Base-by-base conservation (phyloP, 73 alveolate genomes). In the Blepharisma stoltei region DNA sequence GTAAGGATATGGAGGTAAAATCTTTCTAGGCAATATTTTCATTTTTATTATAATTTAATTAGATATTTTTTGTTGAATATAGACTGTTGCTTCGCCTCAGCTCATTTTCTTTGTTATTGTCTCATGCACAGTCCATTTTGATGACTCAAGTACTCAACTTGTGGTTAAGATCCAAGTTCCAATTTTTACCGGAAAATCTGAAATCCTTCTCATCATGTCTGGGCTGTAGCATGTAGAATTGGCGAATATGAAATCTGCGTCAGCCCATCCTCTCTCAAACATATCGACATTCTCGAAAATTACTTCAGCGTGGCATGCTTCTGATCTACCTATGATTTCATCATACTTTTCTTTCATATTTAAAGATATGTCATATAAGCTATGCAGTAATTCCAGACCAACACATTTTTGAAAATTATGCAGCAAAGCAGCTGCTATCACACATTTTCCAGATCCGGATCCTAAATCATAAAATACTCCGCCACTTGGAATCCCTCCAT, bases 21-120 rank as follows among this genome's bases (percentile, higher is more conserved):
- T 32, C 3, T 1, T 32, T 32, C 3, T 0, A 32, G 41, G 41
- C 41, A 32, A 0, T 32, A 1, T 32, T 32, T 32, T 32, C 41
- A 32, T 32, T 32, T 32, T 32, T 32, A 32, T 32, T 32, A 1
- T 32, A 32, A 32, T 32, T 32, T 32, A 32, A 32, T 32, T 32
- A 32, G 41, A 52, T 0, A 52, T 86, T 80, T 93, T 94, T 69
- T 84, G 67, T 52, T 94, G 92, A 70, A 94, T 87, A 82, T 87
- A 81, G 52, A 94, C 88, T 20, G 97, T 86, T 14, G 97, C 97
- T n/a, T 77, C 65, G 38, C 99, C 99, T 97, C 99, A 94, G 46
- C 97, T 78, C 95, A 94, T 89, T 25, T 75, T 44, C 45, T 86
- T 88, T 76, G 82, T 90, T 44, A 92, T 84, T 45, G 89, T 89